Percentiles rank a stretch among this genome's conserved stretches.
Conservation (phyloP, 495 filamentous ascomycete genomes). For the Hypomontagnella submonticulosa region DNA sequence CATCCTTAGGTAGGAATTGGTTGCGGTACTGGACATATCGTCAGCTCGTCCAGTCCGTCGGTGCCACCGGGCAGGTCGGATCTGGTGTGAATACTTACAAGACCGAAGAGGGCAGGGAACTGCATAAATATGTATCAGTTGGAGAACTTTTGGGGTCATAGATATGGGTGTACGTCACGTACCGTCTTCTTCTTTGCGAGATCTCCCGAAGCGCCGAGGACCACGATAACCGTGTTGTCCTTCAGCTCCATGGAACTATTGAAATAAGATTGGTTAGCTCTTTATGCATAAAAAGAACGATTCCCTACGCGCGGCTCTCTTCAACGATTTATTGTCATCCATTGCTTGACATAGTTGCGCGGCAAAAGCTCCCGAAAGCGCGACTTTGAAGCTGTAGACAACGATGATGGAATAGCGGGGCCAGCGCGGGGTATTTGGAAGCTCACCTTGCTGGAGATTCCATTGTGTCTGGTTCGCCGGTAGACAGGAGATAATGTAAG, state of each 20-base stretch:
- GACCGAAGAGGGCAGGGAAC: constrained; percentile 98
- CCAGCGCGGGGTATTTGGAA: constrained; percentile 45
- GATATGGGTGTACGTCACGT: constrained; percentile 50
- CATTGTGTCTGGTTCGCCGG: constrained; percentile 51
- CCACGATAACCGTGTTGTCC: constrained; percentile 97
- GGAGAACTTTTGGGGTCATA: constrained; percentile 24
- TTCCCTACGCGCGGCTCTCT: background rate
- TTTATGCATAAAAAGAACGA: background rate
- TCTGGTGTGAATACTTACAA: constrained; percentile 71
- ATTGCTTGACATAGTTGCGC: background rate
- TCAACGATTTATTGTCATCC: background rate
- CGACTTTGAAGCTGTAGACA: constrained; percentile 16
- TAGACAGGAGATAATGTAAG: constrained; percentile 13
- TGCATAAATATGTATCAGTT: constrained; percentile 57
- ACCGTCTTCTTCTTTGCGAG: constrained; percentile 99
- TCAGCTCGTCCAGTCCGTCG: constrained; percentile 45
- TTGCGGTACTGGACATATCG: constrained; percentile 80
- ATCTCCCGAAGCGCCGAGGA: constrained; percentile 97
- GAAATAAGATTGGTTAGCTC: constrained; percentile 22
- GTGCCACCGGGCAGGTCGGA: constrained; percentile 1
- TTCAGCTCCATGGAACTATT: constrained; percentile 82
- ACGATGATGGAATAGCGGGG: constrained; percentile 52
- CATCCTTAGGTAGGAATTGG: constrained; percentile 97
- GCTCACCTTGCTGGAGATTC: constrained; percentile 57
- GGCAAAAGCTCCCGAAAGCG: constrained; percentile 25